Evolutionary conservation across 2,329 filamentous ascomycete species (phyloP).

Genomic region (Claviceps maximensis): DNA sequence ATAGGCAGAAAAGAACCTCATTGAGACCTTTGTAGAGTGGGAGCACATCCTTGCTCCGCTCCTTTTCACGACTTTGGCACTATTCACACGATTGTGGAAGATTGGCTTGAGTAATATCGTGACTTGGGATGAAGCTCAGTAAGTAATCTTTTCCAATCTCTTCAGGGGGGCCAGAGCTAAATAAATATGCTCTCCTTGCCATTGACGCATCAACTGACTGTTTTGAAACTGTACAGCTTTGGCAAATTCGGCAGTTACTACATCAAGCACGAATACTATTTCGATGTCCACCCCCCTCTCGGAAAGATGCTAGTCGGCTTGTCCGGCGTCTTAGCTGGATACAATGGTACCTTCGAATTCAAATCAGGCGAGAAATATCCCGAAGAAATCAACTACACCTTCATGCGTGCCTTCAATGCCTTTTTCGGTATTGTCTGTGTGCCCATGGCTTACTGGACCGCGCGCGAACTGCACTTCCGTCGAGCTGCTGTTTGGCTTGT

Average conservation of each 20-base stretch:
- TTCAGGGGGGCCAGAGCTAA: not conserved
- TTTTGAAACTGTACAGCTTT: conserved; percentile 42
- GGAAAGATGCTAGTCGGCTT: conserved; percentile 98
- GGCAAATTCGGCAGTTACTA: conserved; percentile 99
- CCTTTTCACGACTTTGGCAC: conserved; percentile 46
- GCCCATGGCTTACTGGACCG: conserved; percentile 89
- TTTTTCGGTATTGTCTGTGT: conserved; percentile 87
- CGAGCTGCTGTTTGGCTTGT: conserved; percentile 87
- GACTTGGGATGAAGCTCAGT: conserved; percentile 56
- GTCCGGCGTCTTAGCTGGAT: conserved; percentile 89
- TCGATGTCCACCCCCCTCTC: conserved; percentile 77
- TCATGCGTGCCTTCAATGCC: conserved; percentile 97
- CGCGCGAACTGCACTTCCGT: conserved; percentile 76
- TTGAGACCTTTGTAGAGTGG: conserved; percentile 51
- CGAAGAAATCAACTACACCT: conserved; percentile 86
- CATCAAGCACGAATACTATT: conserved; percentile 98
- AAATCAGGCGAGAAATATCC: conserved; percentile 97
- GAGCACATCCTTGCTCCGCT: conserved; percentile 48
- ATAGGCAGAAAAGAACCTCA: conserved; percentile 34
- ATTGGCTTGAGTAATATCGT: conserved; percentile 56
- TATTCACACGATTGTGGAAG: conserved; percentile 57
- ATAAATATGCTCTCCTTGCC: not conserved
- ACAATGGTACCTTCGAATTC: conserved; percentile 99
- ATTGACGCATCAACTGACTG: conserved; percentile 2
- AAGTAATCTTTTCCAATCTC: conserved; percentile 15